Percentiles rank a stretch among this genome's conserved stretches.
These are phyloP conservation scores for Diphasiastrum complanatum DNA, from an alignment of 83 land plant genomes.

Conservation along the genomic window DNA sequence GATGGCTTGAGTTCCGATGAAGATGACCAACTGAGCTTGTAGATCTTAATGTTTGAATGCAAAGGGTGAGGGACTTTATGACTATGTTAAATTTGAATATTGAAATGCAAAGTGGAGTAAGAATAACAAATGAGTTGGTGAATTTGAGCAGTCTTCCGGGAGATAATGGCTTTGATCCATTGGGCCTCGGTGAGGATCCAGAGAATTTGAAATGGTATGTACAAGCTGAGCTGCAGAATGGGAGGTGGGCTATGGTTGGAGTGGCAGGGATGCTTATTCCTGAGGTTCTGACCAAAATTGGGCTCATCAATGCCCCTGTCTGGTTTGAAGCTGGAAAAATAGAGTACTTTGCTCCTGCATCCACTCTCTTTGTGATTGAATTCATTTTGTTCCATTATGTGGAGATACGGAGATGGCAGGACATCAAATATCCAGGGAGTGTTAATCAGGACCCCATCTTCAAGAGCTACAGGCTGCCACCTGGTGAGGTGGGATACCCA, in stretches of 20 bases:
- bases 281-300: slow-evolving; percentile 66
- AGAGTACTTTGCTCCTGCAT: slow-evolving; percentile 89
- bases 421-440: slow-evolving; percentile 89
- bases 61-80: neutral
- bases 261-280: slow-evolving; percentile 89
- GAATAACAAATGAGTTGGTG: neutral
- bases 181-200: slow-evolving; percentile 84
- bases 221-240: slow-evolving; percentile 88
- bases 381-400: slow-evolving; percentile 93
- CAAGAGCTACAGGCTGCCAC: slow-evolving; percentile 73
- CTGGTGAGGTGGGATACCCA: slow-evolving; percentile 75
- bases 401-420: slow-evolving; percentile 90
- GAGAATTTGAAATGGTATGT: slow-evolving; percentile 86
- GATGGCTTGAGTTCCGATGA: no score
- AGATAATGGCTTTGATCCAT: slow-evolving; percentile 92
- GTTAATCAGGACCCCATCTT: slow-evolving; percentile 92
- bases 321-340: slow-evolving; percentile 93
- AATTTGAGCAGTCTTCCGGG: slow-evolving; percentile 70
- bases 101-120: neutral
- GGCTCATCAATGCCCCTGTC: slow-evolving; percentile 62
- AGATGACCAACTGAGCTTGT: no score
- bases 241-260: slow-evolving; percentile 93
- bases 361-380: slow-evolving; percentile 88
- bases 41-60: no score
- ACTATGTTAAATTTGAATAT: neutral